Evolutionary conservation across 371 early-diverging fungal genomes (phyloP).

Genomic region (Umbelopsis sp.): DNA sequence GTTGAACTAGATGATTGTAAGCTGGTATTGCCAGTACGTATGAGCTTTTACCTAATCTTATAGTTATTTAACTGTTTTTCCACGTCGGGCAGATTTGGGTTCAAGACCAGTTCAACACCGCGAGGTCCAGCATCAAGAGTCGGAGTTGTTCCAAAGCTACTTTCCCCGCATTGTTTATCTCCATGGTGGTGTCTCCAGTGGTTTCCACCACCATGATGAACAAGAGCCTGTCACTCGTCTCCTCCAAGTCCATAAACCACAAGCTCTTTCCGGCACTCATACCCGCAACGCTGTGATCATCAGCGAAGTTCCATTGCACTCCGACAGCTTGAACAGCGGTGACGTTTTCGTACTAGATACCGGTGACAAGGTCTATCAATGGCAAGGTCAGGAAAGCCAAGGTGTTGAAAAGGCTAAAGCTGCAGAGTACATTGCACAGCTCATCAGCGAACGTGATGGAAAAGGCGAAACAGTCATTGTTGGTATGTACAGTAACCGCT

Average conservation of each 20-base stretch:
- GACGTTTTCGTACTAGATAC: conserved; percentile 82
- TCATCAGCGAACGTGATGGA: conserved; percentile 68
- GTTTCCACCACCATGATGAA: conserved; percentile 76
- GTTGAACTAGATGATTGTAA: conserved; percentile 86
- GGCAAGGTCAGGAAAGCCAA: conserved; percentile 72
- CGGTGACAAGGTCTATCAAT: conserved; percentile 71
- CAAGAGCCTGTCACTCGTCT: conserved; percentile 62
- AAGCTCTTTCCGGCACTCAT: conserved; percentile 38
- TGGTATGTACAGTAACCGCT: conserved; percentile 45
- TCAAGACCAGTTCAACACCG: conserved; percentile 77
- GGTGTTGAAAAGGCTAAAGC: conserved; percentile 77
- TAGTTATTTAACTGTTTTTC: not conserved
- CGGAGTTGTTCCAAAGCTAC: conserved; percentile 65
- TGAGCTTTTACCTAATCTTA: not conserved
- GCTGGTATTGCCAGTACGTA: not conserved
- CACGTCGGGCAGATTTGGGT: conserved; percentile 54
- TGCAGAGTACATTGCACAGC: conserved; percentile 65
- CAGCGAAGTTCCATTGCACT: conserved; percentile 62
- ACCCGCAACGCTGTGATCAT: conserved; percentile 59
- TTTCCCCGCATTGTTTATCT: conserved; percentile 62
- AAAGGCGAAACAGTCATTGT: conserved; percentile 65
- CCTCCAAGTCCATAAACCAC: conserved; percentile 68
- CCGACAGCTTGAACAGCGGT: conserved; percentile 66
- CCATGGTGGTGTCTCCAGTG: conserved; percentile 78
- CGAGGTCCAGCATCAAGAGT: conserved; percentile 76